phyloP scores from a whole-genome alignment of 352 stramenopile species.

The Phytophthora sp. region DNA sequence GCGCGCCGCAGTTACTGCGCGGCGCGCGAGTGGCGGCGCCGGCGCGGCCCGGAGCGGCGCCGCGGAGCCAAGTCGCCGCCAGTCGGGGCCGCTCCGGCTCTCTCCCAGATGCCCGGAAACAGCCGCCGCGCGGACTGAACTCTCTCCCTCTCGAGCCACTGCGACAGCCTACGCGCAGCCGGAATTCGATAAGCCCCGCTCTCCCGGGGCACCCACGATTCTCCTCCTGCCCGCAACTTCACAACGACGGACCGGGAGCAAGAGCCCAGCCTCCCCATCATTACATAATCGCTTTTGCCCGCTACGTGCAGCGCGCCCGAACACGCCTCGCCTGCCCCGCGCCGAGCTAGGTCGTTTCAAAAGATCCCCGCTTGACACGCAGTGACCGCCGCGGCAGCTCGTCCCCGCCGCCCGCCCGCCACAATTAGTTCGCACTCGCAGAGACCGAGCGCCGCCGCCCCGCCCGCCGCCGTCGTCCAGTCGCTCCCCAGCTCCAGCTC shows the following conservation, averaged over 20 bases:
- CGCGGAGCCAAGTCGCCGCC: slow-evolving; percentile 23
- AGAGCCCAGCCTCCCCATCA: slow-evolving; percentile 45
- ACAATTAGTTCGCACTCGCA: slow-evolving; percentile 42
- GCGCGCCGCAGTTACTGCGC: slow-evolving; percentile 12
- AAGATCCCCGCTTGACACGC: slow-evolving; percentile 27
- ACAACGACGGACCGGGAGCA: slow-evolving; percentile 33
- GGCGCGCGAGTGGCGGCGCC: not conserved
- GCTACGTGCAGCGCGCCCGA: slow-evolving; percentile 39
- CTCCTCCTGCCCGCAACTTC: slow-evolving; percentile 20
- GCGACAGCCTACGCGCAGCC: slow-evolving; percentile 38
- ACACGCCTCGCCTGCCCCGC: slow-evolving; percentile 4
- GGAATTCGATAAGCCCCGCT: slow-evolving; percentile 41
- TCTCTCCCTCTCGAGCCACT: slow-evolving; percentile 35
- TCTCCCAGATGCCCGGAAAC: slow-evolving; percentile 32
- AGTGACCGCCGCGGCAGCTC: slow-evolving; percentile 12
- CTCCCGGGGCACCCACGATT: slow-evolving; percentile 17
- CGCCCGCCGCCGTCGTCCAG: slow-evolving; percentile 2
- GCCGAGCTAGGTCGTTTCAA: slow-evolving; percentile 9
- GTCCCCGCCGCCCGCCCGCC: slow-evolving; percentile 8
- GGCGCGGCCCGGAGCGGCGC: slow-evolving; percentile 4
- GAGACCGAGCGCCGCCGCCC: slow-evolving; percentile 40
- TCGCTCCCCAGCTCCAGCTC: slow-evolving; percentile 16
- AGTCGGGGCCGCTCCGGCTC: slow-evolving; percentile 26
- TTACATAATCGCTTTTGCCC: slow-evolving; percentile 84
- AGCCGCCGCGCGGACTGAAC: slow-evolving; percentile 27